Conservation (phyloP, 805 yeast species). For the Nakazawaea populi region DNA sequence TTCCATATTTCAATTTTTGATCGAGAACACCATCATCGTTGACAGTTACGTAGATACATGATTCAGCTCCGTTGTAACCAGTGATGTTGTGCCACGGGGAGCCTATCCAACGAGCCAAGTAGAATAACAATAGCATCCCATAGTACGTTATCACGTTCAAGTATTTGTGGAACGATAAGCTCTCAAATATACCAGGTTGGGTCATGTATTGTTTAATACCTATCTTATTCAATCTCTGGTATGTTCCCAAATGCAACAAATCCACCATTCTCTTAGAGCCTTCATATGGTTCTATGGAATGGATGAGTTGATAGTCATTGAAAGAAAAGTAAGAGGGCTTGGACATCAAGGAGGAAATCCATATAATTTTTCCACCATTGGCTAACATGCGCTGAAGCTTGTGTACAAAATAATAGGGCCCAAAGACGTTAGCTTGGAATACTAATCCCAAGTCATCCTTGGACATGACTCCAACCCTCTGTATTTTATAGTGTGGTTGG, state of each 20-base stretch:
- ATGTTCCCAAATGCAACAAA: conserved; percentile 71
- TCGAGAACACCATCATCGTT: conserved; percentile 30
- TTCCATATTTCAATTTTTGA: conserved; percentile 63
- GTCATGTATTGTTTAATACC: conserved; percentile 71
- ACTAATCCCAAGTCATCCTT: conserved; percentile 79
- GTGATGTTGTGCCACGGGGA: conserved; percentile 85
- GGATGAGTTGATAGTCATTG: conserved; percentile 67
- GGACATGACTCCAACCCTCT: conserved; percentile 70
- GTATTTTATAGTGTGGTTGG: conserved; percentile 79
- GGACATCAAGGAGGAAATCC: conserved; percentile 86
- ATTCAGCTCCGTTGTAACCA: conserved; percentile 87
- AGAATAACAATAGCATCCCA: conserved; percentile 83
- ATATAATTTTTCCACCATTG: conserved; percentile 61
- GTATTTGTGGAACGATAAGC: conserved; percentile 71
- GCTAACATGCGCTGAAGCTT: conserved; percentile 51
- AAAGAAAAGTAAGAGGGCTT: conserved; percentile 67
- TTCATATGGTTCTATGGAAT: conserved; percentile 70
- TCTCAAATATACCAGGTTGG: conserved; percentile 92
- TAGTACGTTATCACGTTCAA: conserved; percentile 75
- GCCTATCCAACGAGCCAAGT: conserved; percentile 75
- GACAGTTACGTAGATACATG: conserved; percentile 66
- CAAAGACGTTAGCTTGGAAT: conserved; percentile 95
- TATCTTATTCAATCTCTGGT: conserved; percentile 36
- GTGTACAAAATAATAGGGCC: conserved; percentile 82
- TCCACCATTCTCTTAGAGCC: conserved; percentile 89